phyloP scores from a whole-genome alignment of 345 rosid species.

The Eucalyptus globulus region DNA sequence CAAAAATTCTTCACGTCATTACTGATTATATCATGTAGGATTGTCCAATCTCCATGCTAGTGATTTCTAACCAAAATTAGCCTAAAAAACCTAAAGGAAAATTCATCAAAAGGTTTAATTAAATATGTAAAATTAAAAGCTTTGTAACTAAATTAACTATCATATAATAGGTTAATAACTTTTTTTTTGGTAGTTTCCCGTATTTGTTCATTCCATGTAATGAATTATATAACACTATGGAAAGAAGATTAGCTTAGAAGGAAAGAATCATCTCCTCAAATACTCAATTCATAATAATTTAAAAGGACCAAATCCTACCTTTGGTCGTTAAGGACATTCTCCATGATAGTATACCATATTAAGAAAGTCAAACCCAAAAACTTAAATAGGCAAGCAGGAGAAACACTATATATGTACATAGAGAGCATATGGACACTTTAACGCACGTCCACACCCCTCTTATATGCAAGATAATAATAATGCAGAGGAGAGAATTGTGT shows the following conservation, averaged over 20 bases:
- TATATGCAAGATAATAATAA: neutral
- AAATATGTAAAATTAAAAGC: neutral
- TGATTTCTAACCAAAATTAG: neutral
- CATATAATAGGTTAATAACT: neutral
- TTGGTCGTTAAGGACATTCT: neutral
- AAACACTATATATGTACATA: neutral
- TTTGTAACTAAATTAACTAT: neutral
- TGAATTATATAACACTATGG: neutral
- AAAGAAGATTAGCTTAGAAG: neutral
- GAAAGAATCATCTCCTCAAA: neutral
- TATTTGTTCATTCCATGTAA: neutral
- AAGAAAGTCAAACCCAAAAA: neutral
- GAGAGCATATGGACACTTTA: neutral
- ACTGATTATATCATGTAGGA: fast-evolving
- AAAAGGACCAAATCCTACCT: neutral
- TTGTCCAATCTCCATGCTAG: neutral
- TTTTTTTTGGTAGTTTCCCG: neutral
- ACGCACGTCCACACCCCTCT: neutral
- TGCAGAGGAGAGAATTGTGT: neutral
- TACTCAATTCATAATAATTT: neutral
- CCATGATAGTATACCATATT: neutral
- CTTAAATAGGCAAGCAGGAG: neutral
- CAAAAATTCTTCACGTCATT: neutral
- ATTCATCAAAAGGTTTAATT: neutral
- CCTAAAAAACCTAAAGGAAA: neutral